Percentiles rank a stretch among this genome's conserved stretches.
These are phyloP conservation scores for Zymoseptoria brevis DNA, from an alignment of 2,329 filamentous ascomycete species.

Conservation along the genomic window DNA sequence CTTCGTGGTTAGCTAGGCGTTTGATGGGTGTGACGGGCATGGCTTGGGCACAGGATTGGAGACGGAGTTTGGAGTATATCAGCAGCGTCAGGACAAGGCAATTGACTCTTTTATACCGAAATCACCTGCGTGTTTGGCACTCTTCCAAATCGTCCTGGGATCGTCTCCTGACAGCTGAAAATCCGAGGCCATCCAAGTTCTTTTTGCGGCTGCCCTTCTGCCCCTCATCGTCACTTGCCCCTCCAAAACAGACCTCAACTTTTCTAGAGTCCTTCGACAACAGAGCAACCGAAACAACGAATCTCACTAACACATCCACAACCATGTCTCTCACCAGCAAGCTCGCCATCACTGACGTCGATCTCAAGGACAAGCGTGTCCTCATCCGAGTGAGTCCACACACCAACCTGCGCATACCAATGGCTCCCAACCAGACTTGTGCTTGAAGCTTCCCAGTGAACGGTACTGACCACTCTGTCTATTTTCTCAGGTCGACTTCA, in stretches of 20 bases:
- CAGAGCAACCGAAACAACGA: background rate
- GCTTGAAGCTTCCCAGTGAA: background rate
- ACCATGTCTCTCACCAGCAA: slow-evolving; percentile 98
- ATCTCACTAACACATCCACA: slow-evolving; percentile 3
- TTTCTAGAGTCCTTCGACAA: background rate
- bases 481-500: slow-evolving; percentile 82
- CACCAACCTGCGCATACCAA: background rate
- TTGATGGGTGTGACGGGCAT: background rate
- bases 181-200: background rate
- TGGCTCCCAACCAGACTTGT: background rate
- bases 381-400: slow-evolving; percentile 66
- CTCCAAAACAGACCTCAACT: background rate
- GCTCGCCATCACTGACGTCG: slow-evolving; percentile 90
- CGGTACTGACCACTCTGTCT: background rate
- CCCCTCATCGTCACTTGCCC: background rate
- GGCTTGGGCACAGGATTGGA: background rate
- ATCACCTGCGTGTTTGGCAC: background rate
- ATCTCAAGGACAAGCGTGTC: slow-evolving; percentile 97
- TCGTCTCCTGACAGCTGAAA: background rate
- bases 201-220: background rate
- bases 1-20: slow-evolving; percentile 10
- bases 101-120: background rate
- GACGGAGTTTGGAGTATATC: slow-evolving; percentile 1
- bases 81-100: background rate
- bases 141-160: background rate